These are phyloP conservation scores for Pueraria montana DNA, from an alignment of 306 rosid species.

Conservation along the genomic window DNA sequence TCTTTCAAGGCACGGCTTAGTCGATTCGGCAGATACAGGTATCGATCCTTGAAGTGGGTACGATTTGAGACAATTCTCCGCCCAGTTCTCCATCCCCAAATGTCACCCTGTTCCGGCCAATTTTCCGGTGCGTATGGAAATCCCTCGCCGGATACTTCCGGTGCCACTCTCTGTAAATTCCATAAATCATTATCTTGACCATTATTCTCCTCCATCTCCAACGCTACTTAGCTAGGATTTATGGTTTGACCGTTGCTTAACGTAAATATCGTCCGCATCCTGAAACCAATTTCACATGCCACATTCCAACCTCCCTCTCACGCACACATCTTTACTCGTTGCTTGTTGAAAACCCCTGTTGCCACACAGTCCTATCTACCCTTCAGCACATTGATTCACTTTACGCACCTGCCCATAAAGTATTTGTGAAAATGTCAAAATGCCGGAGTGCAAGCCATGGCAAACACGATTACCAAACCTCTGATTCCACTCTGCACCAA, in stretches of 20 bases:
- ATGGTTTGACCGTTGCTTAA: too few relatives aligned
- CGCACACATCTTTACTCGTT: too few relatives aligned
- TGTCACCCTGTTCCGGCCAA: slow-evolving; percentile 84
- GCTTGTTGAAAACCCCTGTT: too few relatives aligned
- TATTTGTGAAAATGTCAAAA: too few relatives aligned
- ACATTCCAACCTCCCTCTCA: too few relatives aligned
- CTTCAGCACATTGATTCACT: too few relatives aligned
- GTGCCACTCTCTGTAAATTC: slow-evolving; percentile 44
- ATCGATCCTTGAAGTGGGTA: slow-evolving; percentile 71
- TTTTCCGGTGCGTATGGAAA: slow-evolving; percentile 86
- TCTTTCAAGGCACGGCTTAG: slow-evolving; percentile 21
- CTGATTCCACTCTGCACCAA: slow-evolving; percentile 47
- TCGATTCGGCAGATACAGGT: slow-evolving; percentile 70
- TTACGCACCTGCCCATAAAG: too few relatives aligned
- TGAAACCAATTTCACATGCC: too few relatives aligned
- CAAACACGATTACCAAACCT: slow-evolving; percentile 74
- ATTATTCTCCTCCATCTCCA: neutral
- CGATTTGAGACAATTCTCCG: slow-evolving; percentile 65
- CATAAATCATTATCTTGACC: too few relatives aligned
- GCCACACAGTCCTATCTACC: too few relatives aligned
- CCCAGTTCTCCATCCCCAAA: slow-evolving; percentile 87
- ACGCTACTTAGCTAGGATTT: too few relatives aligned
- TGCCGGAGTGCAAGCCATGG: slow-evolving; percentile 56
- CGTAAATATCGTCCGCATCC: too few relatives aligned
- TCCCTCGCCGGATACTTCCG: slow-evolving; percentile 72